Evolutionary conservation across 2,329 filamentous ascomycete species (phyloP), one percentile per base, ranked within the genome.

Genomic region (Cercospora zeae-maydis): DNA sequence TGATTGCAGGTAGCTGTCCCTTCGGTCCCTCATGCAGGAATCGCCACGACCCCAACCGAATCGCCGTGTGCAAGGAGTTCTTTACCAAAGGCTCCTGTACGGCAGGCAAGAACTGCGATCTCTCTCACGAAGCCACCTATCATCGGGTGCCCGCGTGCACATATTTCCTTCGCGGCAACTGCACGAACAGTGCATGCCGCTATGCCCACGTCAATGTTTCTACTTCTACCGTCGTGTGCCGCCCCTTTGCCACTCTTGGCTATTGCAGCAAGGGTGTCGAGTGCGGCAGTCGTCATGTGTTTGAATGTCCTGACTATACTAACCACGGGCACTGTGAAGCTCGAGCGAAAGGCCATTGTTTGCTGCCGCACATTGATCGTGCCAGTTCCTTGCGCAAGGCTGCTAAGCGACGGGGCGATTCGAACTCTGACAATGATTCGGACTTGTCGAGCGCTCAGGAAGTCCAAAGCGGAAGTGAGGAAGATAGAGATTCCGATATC

Each of bases 261-360:
- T 98, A 92, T 77, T 98, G 95, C 80, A 88, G 90, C 65, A 90
- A 90, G 75, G 95, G 93, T 64, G 83, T 84, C 61, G 78, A 82
- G 60, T 98, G 95, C 78, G 78, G 85, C 64, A 87, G 95, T 67
- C 89, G 92, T 65, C 95, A 99, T 80, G 89, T 93, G 62, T 59
- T 67, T 62, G 93, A 98, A 77, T 98, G 95, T 77, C 93, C 95
- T 66, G 90, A 96, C 76, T 97, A 96, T 81, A 91, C 91, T 83
- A 96, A 96, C 78, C 91, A 86, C 64, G 93, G 93, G 72, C 81
- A 83, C 66, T 99, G 95, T 85, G 87, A 87, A 75, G 87, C 85
- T 75, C 87, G 88, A 77, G 67, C 69, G 56, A 67, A 69, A 47
- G 68, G 70, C 24, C 87, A 88, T 69, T 98, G 93, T 81, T 90